A percentile compares a stretch with the other conserved stretches of the same genome.
phyloP scores from a whole-genome alignment of 2,329 filamentous ascomycete genomes.

The Colletotrichum sp. region DNA sequence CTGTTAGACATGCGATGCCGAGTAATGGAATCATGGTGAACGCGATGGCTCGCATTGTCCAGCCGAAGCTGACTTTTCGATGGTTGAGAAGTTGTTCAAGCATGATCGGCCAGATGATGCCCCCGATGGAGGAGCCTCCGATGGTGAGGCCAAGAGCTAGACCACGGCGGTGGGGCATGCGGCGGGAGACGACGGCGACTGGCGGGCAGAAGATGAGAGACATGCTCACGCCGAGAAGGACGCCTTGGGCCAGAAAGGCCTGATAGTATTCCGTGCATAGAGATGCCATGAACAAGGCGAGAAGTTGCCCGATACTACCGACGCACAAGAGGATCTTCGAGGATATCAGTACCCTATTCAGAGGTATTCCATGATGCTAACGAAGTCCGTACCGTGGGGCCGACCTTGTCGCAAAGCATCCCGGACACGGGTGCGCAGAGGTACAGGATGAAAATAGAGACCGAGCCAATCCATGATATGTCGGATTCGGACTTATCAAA shows the following conservation, averaged over 20 bases:
- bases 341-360: slow-evolving; percentile 21
- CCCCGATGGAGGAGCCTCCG: slow-evolving; percentile 33
- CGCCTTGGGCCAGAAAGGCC: slow-evolving; percentile 46
- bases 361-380: slow-evolving; percentile 35
- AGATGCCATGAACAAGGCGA: slow-evolving; percentile 4
- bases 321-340: slow-evolving; percentile 45
- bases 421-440: slow-evolving; percentile 33
- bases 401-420: slow-evolving; percentile 45
- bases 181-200: slow-evolving; percentile 35
- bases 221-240: slow-evolving; percentile 49
- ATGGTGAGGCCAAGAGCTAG: slow-evolving; percentile 37
- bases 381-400: slow-evolving; percentile 40
- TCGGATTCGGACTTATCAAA: slow-evolving; percentile 4
- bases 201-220: slow-evolving; percentile 44
- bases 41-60: neutral
- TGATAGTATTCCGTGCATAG: slow-evolving; percentile 43
- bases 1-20: slow-evolving; percentile 13
- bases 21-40: slow-evolving; percentile 1
- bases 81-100: neutral
- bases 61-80: neutral
- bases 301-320: slow-evolving; percentile 43
- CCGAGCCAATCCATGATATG: slow-evolving; percentile 51
- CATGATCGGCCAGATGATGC: slow-evolving; percentile 12
- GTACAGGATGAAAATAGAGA: slow-evolving; percentile 50
- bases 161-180: slow-evolving; percentile 31